Percentiles rank a stretch among this genome's conserved stretches.
Evolutionary conservation across 495 filamentous ascomycete genomes (phyloP).

Genomic region (Xylaria bambusicola): DNA sequence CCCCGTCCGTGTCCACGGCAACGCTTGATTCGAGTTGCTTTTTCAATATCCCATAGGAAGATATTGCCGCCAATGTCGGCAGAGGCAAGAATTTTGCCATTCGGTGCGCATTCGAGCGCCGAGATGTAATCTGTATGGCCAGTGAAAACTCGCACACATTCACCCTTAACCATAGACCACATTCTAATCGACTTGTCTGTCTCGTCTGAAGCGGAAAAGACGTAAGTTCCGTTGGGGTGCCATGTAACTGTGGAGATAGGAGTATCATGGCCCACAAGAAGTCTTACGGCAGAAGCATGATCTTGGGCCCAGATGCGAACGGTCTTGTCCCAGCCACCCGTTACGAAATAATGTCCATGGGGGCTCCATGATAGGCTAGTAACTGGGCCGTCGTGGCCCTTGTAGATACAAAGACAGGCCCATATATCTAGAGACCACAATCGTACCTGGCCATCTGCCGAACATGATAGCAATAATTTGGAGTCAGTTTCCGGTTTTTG

Average conservation of each 20-base stretch:
- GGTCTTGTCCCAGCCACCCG: constrained; percentile 81
- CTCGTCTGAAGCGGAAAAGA: constrained; percentile 80
- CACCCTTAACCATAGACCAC: constrained; percentile 89
- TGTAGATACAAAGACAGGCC: constrained; percentile 89
- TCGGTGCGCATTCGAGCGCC: constrained; percentile 77
- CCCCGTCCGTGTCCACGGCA: constrained; percentile 94
- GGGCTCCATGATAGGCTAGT: constrained; percentile 91
- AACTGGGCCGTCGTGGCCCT: constrained; percentile 83
- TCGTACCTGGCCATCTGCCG: constrained; percentile 81
- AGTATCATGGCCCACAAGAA: constrained; percentile 89
- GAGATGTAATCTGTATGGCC: constrained; percentile 86
- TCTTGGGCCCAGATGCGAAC: constrained; percentile 89
- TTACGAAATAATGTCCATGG: constrained; percentile 93
- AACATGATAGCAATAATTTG: constrained; percentile 80
- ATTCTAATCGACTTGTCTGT: constrained; percentile 91
- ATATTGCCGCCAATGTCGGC: constrained; percentile 85
- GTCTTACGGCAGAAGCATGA: constrained; percentile 82
- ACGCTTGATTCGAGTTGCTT: constrained; percentile 79
- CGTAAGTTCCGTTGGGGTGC: constrained; percentile 89
- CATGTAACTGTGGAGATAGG: constrained; percentile 82
- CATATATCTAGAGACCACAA: constrained; percentile 92
- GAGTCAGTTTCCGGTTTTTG: constrained; percentile 61
- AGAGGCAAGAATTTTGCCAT: constrained; percentile 83
- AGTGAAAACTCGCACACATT: constrained; percentile 85
- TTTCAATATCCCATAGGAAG: constrained; percentile 86